Conservation (phyloP, 352 stramenopile genomes). For the Phytophthora quininea region DNA sequence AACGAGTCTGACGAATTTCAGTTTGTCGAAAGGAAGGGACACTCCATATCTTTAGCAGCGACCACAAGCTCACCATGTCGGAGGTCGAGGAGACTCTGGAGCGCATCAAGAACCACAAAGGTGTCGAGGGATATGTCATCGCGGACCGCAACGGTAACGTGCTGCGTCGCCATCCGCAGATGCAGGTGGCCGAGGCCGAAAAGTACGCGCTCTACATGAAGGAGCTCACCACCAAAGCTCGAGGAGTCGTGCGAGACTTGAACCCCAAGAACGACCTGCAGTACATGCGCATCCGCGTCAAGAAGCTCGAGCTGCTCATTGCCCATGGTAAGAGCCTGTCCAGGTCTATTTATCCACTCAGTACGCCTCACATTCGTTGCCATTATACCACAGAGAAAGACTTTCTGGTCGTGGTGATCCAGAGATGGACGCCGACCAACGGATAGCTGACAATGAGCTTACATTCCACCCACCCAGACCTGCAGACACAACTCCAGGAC, state of each 20-base stretch:
- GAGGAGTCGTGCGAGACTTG: slow-evolving; percentile 93
- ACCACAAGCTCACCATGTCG: slow-evolving; percentile 50
- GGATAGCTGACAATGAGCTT: slow-evolving; percentile 10
- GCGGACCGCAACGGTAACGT: slow-evolving; percentile 91
- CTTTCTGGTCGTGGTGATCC: slow-evolving; percentile 95
- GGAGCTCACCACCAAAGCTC: slow-evolving; percentile 89
- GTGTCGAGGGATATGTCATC: slow-evolving; percentile 95
- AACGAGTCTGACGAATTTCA: neutral
- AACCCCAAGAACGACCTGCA: slow-evolving; percentile 95
- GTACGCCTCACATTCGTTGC: slow-evolving; percentile 1
- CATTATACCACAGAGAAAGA: slow-evolving; percentile 73
- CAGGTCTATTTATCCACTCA: neutral
- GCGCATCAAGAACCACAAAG: slow-evolving; percentile 94
- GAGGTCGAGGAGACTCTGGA: slow-evolving; percentile 96
- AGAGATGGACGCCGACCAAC: slow-evolving; percentile 87
- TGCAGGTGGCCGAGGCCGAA: slow-evolving; percentile 91
- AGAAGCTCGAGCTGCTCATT: slow-evolving; percentile 93
- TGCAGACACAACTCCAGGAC: slow-evolving; percentile 13
- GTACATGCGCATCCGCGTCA: slow-evolving; percentile 93
- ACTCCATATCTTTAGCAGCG: slow-evolving; percentile 18
- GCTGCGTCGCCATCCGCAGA: slow-evolving; percentile 88
- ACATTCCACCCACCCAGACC: neutral
- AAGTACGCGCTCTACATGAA: slow-evolving; percentile 93
- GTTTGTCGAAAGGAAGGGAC: slow-evolving; percentile 1
- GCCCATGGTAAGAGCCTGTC: slow-evolving; percentile 73